Evolutionary conservation across 2,329 filamentous ascomycete species (phyloP).

Genomic region (Sporothrix curviconia): DNA sequence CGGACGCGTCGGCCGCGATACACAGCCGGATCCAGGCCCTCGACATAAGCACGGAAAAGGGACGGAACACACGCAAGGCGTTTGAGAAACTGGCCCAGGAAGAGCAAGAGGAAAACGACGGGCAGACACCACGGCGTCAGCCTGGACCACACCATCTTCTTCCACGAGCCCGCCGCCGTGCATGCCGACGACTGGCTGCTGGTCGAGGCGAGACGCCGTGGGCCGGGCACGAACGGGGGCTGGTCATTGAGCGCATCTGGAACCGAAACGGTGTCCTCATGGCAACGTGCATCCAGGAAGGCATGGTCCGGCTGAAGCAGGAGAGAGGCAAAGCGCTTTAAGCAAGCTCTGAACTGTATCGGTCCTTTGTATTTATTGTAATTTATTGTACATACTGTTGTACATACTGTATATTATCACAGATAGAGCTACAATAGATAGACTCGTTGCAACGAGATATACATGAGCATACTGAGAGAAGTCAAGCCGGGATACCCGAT

Average conservation of each 20-base stretch:
- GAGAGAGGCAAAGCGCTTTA: neutral
- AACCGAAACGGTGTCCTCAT: constrained; percentile 62
- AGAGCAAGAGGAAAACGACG: constrained; percentile 10
- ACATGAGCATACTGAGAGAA: too few relatives aligned
- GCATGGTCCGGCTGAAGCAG: constrained; percentile 7
- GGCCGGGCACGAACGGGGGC: constrained; percentile 67
- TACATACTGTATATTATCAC: too few relatives aligned
- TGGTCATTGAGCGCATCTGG: constrained; percentile 71
- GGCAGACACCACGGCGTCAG: constrained; percentile 51
- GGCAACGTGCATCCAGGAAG: constrained; percentile 75
- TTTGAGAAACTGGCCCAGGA: constrained; percentile 2
- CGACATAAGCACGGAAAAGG: neutral
- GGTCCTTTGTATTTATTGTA: neutral
- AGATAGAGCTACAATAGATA: too few relatives aligned
- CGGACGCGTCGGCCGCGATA: neutral
- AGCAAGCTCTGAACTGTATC: neutral
- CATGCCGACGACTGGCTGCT: constrained; percentile 69
- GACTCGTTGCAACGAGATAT: too few relatives aligned
- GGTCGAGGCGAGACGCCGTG: constrained; percentile 71
- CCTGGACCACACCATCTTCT: constrained; percentile 67
- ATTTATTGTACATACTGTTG: too few relatives aligned
- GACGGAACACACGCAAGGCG: neutral
- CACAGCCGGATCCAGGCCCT: neutral
- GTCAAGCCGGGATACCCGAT: too few relatives aligned
- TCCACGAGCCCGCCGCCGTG: constrained; percentile 52